Evolutionary conservation across 2,329 filamentous ascomycete genomes (phyloP).

Genomic region (Metarhizium anisopliae): DNA sequence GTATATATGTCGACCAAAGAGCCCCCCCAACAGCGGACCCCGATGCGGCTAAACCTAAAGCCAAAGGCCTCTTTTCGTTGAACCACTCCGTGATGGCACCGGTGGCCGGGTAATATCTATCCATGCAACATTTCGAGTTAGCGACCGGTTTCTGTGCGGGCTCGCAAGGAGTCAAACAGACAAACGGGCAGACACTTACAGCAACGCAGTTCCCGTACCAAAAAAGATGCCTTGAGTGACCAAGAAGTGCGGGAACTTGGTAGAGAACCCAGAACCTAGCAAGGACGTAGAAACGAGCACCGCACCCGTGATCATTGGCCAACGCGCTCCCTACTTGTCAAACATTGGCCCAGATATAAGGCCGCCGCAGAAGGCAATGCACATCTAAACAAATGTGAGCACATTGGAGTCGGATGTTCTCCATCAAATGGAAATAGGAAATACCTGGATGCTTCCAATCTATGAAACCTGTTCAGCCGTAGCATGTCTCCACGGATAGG

Average conservation of each 20-base stretch:
- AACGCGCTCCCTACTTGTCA: constrained; percentile 29
- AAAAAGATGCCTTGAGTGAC: constrained; percentile 31
- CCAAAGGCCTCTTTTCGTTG: constrained; percentile 18
- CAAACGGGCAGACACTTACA: constrained; percentile 13
- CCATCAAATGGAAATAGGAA: constrained; percentile 2
- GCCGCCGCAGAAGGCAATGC: constrained; percentile 29
- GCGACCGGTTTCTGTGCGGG: neutral
- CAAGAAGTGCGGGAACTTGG: constrained; percentile 27
- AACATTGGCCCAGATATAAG: constrained; percentile 28
- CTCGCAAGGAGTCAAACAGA: neutral
- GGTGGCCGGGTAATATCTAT: constrained; percentile 21
- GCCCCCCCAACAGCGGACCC: constrained; percentile 23
- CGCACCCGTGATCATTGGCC: constrained; percentile 25
- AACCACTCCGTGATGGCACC: constrained; percentile 23
- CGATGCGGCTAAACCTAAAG: constrained; percentile 21
- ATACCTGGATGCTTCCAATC: constrained; percentile 28
- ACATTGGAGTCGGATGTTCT: neutral
- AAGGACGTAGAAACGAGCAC: constrained; percentile 27
- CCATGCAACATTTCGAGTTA: neutral
- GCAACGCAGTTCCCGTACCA: constrained; percentile 29
- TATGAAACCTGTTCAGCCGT: constrained; percentile 27
- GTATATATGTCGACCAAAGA: constrained; percentile 19
- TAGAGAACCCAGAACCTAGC: constrained; percentile 23
- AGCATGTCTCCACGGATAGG: constrained; percentile 17
- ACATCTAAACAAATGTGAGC: constrained; percentile 16